Evolutionary conservation across 225 moss, liverwort and hornwort genomes (phyloP).

Genomic region (Pseudisothecium myosuroides): DNA sequence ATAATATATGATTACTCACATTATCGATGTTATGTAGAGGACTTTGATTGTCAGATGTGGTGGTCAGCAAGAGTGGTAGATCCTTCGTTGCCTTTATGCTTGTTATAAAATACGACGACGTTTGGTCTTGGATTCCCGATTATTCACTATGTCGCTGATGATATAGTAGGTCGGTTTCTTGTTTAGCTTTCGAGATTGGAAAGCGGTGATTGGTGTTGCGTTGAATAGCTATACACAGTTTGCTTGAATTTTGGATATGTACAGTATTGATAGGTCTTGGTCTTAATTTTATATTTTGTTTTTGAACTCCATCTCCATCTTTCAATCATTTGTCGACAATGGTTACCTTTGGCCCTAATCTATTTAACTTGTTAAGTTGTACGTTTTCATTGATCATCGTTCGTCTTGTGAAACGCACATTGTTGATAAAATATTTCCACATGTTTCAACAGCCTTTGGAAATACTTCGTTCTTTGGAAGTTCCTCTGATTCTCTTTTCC

Average conservation of each 20-base stretch:
- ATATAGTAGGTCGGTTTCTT: neutral
- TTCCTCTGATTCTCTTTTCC: neutral
- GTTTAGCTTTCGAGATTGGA: neutral
- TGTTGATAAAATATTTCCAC: neutral
- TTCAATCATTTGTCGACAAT: neutral
- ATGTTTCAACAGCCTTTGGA: neutral
- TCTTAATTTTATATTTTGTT: neutral
- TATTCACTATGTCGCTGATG: neutral
- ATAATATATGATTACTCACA: neutral
- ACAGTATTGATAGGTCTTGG: neutral
- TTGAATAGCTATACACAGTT: neutral
- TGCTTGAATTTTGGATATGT: neutral
- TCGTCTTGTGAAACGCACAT: neutral
- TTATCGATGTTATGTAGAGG: neutral
- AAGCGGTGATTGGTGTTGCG: neutral
- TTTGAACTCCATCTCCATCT: too few species aligned
- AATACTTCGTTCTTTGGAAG: neutral
- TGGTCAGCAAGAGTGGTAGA: neutral
- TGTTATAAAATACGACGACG: neutral
- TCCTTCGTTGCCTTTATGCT: neutral
- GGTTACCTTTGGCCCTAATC: neutral
- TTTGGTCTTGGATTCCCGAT: neutral
- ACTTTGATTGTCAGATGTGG: neutral
- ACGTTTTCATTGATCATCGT: neutral
- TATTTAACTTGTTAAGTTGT: neutral